Conservation (phyloP, 1,139 yeast genomes). For the Diutina rugosa region DNA sequence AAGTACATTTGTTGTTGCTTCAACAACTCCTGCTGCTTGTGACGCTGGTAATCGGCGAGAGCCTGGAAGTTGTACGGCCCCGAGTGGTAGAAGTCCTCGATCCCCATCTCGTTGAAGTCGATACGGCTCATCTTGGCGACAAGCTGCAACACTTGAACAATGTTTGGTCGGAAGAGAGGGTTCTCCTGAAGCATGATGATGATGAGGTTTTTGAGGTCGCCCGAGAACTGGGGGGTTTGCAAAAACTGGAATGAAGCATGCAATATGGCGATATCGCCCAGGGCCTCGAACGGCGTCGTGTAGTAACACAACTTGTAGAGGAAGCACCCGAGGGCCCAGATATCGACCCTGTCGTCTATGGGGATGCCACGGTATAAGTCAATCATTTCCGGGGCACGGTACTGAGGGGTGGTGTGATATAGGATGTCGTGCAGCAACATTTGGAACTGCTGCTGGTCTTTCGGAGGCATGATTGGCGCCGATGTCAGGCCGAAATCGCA, state of each 20-base stretch:
- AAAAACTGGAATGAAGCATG: constrained; percentile 57
- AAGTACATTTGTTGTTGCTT: constrained; percentile 24
- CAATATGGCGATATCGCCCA: constrained; percentile 61
- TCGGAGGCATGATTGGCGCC: constrained; percentile 50
- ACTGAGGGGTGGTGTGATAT: constrained; percentile 74
- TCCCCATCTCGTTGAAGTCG: constrained; percentile 14
- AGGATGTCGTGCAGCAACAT: constrained; percentile 52
- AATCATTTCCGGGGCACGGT: constrained; percentile 74
- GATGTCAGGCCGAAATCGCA: constrained; percentile 75
- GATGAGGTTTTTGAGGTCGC: constrained; percentile 58
- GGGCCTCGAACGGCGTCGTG: constrained; percentile 70
- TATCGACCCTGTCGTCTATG: constrained; percentile 66
- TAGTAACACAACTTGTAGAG: constrained; percentile 66
- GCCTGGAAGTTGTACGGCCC: constrained; percentile 34
- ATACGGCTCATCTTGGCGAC: constrained; percentile 19
- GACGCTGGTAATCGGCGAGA: constrained; percentile 30
- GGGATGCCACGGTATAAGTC: constrained; percentile 56
- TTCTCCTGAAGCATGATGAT: constrained; percentile 71
- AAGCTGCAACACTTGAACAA: constrained; percentile 47
- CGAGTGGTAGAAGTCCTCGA: constrained; percentile 25
- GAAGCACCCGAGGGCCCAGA: constrained; percentile 78
- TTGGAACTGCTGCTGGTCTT: constrained; percentile 47
- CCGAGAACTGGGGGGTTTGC: constrained; percentile 38
- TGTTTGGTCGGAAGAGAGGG: constrained; percentile 76
- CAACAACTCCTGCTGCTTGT: constrained; percentile 22